Evolutionary conservation across 257 asterid species (phyloP).

Genomic region (Gentiana straminea): DNA sequence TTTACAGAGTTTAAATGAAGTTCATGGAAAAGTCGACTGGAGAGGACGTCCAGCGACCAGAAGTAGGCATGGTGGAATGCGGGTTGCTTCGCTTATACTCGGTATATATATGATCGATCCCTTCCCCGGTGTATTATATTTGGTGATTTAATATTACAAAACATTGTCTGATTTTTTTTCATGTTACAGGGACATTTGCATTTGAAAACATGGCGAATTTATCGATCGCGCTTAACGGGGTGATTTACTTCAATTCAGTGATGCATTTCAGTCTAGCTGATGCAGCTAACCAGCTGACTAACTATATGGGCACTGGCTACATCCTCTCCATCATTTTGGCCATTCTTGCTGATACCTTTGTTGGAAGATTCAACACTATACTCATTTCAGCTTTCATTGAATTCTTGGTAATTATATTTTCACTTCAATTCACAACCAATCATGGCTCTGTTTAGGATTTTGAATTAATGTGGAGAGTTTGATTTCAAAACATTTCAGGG

Average conservation of each 20-base stretch:
- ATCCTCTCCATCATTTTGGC: conserved; percentile 44
- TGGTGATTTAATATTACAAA: not conserved
- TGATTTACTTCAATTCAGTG: conserved; percentile 40
- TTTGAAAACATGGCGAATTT: conserved; percentile 42
- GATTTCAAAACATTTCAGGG: conserved; percentile 1
- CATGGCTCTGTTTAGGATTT: too few species aligned
- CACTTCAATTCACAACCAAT: too few species aligned
- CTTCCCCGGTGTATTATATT: too few species aligned
- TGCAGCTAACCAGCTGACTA: conserved; percentile 56
- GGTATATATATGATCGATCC: conserved; percentile 19
- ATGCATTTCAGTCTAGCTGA: conserved; percentile 50
- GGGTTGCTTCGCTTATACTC: conserved; percentile 31
- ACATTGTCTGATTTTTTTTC: not conserved
- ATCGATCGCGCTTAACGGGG: conserved; percentile 35
- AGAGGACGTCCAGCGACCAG: conserved; percentile 45
- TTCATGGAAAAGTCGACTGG: conserved; percentile 75
- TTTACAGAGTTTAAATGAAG: not conserved
- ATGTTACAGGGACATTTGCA: conserved; percentile 31
- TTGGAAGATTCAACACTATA: conserved; percentile 43
- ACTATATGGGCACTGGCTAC: conserved; percentile 45
- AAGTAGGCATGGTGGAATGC: conserved; percentile 48
- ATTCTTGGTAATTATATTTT: conserved; percentile 27
- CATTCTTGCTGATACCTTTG: conserved; percentile 49
- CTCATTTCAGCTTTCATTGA: conserved; percentile 32
- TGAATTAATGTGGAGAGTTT: not conserved